These are phyloP conservation scores for Lanmaoa rubissima DNA, from an alignment of 768 basidiomycete species.

Conservation along the genomic window DNA sequence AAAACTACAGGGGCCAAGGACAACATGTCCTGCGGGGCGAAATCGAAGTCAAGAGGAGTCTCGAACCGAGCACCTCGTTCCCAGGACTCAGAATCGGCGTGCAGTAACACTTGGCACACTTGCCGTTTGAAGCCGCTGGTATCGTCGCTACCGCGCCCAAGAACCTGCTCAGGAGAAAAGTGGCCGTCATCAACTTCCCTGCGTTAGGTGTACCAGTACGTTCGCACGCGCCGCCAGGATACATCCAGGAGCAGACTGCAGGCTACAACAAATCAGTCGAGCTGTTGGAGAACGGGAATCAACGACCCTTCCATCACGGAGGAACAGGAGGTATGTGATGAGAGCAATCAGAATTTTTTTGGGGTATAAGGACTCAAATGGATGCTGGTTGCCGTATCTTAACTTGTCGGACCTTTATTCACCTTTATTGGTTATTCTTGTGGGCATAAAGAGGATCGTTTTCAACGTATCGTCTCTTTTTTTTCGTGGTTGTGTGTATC, in stretches of 20 bases:
- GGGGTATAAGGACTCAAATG: neutral
- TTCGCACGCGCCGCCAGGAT: constrained; percentile 53
- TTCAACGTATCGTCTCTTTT: no score
- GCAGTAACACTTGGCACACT: constrained; percentile 43
- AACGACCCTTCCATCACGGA: constrained; percentile 39
- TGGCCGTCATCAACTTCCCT: constrained; percentile 41
- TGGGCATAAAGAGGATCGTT: constrained; percentile 21
- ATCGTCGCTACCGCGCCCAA: constrained; percentile 32
- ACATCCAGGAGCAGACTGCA: constrained; percentile 38
- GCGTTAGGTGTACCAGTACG: constrained; percentile 38
- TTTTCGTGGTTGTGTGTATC: constrained; percentile 28
- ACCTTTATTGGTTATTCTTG: constrained; percentile 14
- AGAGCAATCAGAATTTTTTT: neutral
- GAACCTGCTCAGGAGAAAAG: constrained; percentile 36
- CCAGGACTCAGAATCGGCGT: constrained; percentile 48
- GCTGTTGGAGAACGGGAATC: constrained; percentile 54
- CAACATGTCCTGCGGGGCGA: constrained; percentile 47
- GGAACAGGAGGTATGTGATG: constrained; percentile 1
- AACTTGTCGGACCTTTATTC: neutral
- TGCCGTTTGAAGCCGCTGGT: constrained; percentile 43
- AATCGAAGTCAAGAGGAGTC: constrained; percentile 32
- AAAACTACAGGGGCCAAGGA: constrained; percentile 27
- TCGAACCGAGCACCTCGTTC: constrained; percentile 44
- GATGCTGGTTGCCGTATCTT: neutral
- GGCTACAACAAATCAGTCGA: constrained; percentile 53